Conservation (phyloP, 2,329 filamentous ascomycete species). For the Ceratocystis huliohia region DNA sequence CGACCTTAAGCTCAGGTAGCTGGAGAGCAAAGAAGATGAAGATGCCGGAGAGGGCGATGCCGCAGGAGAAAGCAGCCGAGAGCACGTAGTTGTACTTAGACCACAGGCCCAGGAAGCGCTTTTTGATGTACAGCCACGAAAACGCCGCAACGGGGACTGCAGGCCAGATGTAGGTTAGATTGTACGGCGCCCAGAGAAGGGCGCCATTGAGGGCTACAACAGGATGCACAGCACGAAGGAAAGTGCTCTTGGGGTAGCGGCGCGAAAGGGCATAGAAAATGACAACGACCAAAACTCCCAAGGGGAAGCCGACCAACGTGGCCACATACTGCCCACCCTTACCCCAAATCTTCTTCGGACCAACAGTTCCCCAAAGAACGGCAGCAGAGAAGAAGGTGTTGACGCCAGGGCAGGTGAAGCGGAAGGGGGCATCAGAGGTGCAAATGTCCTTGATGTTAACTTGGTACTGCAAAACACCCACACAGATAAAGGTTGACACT, state of each 20-base stretch:
- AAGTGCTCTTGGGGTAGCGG: conserved; percentile 26
- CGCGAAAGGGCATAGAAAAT: conserved; percentile 26
- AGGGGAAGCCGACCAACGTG: conserved; percentile 30
- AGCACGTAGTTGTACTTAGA: conserved; percentile 42
- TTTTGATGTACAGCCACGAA: conserved; percentile 33
- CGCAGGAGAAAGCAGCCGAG: conserved; percentile 39
- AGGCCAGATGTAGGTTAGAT: conserved; percentile 34
- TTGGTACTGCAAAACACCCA: conserved; percentile 38
- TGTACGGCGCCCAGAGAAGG: conserved; percentile 31
- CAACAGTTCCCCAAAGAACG: conserved; percentile 36
- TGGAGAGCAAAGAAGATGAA: conserved; percentile 43
- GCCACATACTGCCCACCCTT: conserved; percentile 30
- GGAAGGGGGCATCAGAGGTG: conserved; percentile 28
- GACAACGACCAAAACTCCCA: conserved; percentile 28
- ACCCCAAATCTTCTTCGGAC: conserved; percentile 33
- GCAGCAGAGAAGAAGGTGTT: conserved; percentile 35
- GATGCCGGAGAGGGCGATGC: conserved; percentile 39
- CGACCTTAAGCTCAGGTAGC: conserved; percentile 32
- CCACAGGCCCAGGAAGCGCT: conserved; percentile 29
- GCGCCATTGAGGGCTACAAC: conserved; percentile 30
- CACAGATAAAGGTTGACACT: conserved; percentile 39
- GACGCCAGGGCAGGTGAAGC: conserved; percentile 30
- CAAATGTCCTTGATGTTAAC: conserved; percentile 30
- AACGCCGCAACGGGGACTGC: conserved; percentile 33
- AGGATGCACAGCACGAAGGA: conserved; percentile 31